These are phyloP conservation scores for Zygosaccharomyces pseudorouxii DNA, from an alignment of 805 yeast genomes.

Conservation along the genomic window DNA sequence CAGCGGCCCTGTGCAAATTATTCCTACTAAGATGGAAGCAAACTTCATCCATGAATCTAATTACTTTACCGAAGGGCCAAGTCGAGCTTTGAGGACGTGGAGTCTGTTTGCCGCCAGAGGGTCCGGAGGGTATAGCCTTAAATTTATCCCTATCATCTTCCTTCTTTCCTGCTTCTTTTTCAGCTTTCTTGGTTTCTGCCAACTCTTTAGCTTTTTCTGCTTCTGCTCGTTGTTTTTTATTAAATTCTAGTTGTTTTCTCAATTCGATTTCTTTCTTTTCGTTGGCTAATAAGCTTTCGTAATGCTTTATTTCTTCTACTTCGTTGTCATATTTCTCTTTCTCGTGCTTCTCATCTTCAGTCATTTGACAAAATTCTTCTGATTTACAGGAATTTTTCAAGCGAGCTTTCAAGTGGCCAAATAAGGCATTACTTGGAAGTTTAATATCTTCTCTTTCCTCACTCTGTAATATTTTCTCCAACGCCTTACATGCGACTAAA, in stretches of 20 bases:
- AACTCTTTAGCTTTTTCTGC: slow-evolving; percentile 9
- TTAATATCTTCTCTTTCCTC: slow-evolving; percentile 79
- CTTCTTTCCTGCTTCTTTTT: slow-evolving; percentile 7
- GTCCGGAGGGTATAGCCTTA: slow-evolving; percentile 2
- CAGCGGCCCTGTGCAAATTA: slow-evolving; percentile 14
- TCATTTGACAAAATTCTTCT: slow-evolving; percentile 53
- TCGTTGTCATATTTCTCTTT: slow-evolving; percentile 14
- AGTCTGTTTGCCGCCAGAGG: slow-evolving; percentile 5
- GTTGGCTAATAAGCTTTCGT: slow-evolving; percentile 18
- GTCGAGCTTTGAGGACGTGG: neutral
- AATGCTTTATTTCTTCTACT: slow-evolving; percentile 19
- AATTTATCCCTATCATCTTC: neutral
- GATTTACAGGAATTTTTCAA: slow-evolving; percentile 46
- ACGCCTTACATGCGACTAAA: slow-evolving; percentile 42
- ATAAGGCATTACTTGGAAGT: slow-evolving; percentile 66
- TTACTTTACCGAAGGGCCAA: slow-evolving; percentile 19
- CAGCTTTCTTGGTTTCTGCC: slow-evolving; percentile 3
- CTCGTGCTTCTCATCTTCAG: slow-evolving; percentile 18
- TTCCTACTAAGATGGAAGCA: slow-evolving; percentile 14
- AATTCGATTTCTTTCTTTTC: slow-evolving; percentile 25
- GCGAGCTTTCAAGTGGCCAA: slow-evolving; percentile 59
- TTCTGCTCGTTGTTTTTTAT: slow-evolving; percentile 15
- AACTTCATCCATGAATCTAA: slow-evolving; percentile 23
- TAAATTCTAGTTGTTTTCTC: slow-evolving; percentile 22
- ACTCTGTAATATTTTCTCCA: slow-evolving; percentile 43